Percentiles rank a stretch among this genome's conserved stretches.
Evolutionary conservation across 768 basidiomycete species (phyloP).

Genomic region (Cytidiella melzeri): DNA sequence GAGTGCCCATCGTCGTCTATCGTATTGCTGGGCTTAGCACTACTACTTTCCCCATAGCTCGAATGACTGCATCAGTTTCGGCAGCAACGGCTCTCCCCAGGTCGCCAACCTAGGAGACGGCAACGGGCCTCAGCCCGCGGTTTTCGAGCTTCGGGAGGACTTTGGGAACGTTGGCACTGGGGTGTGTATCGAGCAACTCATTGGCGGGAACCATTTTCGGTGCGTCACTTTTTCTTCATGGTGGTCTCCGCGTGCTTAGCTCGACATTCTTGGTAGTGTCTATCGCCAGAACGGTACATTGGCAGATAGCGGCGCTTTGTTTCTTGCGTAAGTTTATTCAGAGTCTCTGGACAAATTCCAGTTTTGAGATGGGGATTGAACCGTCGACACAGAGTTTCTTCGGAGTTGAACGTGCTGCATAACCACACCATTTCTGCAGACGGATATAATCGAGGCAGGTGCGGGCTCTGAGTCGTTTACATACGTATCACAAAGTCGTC

Average conservation of each 20-base stretch:
- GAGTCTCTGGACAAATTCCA: too few species aligned
- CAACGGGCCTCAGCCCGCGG: slow-evolving; percentile 36
- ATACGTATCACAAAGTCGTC: background rate
- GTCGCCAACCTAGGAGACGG: slow-evolving; percentile 43
- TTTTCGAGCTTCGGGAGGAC: slow-evolving; percentile 37
- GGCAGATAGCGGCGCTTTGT: slow-evolving; percentile 44
- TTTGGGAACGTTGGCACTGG: slow-evolving; percentile 29
- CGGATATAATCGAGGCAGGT: slow-evolving; percentile 47
- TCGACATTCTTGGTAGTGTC: slow-evolving; percentile 27
- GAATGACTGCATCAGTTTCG: slow-evolving; percentile 31
- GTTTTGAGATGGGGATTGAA: too few species aligned
- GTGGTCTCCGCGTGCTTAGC: slow-evolving; percentile 32
- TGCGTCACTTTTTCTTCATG: too few species aligned
- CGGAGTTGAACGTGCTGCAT: slow-evolving; percentile 35
- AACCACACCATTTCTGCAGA: slow-evolving; percentile 38
- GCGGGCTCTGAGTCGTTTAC: slow-evolving; percentile 10
- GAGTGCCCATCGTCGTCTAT: slow-evolving; percentile 14
- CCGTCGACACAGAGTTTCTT: slow-evolving; percentile 33
- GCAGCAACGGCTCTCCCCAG: slow-evolving; percentile 24
- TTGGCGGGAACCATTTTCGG: slow-evolving; percentile 46
- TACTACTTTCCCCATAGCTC: background rate
- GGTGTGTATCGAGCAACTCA: slow-evolving; percentile 38
- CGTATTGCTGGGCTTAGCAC: background rate
- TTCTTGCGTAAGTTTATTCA: slow-evolving; percentile 56
- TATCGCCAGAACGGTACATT: slow-evolving; percentile 51